A percentile compares a stretch with the other conserved stretches of the same genome.
These are phyloP conservation scores for Sechiopsis laciniata DNA, from an alignment of 306 rosid species.

Conservation along the genomic window DNA sequence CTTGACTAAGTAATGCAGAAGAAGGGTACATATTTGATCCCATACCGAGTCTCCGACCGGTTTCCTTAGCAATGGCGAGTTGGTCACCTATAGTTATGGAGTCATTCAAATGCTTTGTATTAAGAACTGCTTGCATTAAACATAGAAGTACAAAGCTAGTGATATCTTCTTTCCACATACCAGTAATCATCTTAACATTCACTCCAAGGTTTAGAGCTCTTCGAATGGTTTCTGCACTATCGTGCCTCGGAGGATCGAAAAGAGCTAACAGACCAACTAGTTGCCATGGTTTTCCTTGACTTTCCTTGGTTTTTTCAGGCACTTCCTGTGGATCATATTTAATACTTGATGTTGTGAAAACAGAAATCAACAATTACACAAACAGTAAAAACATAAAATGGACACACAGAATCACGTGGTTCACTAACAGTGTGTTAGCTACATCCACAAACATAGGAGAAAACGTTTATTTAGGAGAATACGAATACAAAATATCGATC, in stretches of 20 bases:
- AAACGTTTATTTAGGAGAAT: too few species aligned
- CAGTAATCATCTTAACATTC: conserved; percentile 99
- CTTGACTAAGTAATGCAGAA: conserved; percentile 84
- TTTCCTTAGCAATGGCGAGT: conserved; percentile 95
- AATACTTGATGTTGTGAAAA: too few species aligned
- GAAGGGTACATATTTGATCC: conserved; percentile 99
- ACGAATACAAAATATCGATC: too few species aligned
- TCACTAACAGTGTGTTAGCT: too few species aligned
- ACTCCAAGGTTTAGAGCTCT: conserved; percentile 98
- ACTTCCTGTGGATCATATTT: conserved; percentile 41
- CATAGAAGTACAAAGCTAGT: neutral
- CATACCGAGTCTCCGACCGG: conserved; percentile 98
- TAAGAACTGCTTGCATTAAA: neutral
- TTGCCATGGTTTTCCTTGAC: conserved; percentile 84
- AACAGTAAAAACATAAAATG: too few species aligned
- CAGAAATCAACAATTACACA: too few species aligned
- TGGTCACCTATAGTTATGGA: conserved; percentile 68
- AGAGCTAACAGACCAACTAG: conserved; percentile 84
- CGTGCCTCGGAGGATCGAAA: conserved; percentile 98
- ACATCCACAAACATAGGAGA: too few species aligned
- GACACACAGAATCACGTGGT: too few species aligned
- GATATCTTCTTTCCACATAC: conserved; percentile 35
- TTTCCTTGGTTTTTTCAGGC: conserved; percentile 79
- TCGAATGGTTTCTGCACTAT: conserved; percentile 97
- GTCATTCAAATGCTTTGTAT: conserved; percentile 13